phyloP scores from a whole-genome alignment of 2,329 filamentous ascomycete species.

The Fusarium chlamydosporum region DNA sequence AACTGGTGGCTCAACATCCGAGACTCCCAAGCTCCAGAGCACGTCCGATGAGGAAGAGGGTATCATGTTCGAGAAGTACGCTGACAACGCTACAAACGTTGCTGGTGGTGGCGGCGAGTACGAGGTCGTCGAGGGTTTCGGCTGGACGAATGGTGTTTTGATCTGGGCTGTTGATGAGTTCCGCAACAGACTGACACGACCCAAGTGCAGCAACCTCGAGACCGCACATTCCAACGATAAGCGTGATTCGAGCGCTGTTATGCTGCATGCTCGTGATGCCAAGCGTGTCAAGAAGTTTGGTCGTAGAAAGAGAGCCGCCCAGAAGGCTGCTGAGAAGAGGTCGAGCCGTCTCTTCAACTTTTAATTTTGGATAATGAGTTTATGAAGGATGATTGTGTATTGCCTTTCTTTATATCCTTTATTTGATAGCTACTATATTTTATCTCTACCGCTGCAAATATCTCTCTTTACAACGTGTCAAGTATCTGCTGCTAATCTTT shows the following conservation, averaged over 20 bases:
- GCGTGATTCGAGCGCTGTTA: slow-evolving; percentile 60
- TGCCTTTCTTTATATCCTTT: slow-evolving; percentile 5
- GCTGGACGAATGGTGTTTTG: slow-evolving; percentile 78
- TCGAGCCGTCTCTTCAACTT: slow-evolving; percentile 33
- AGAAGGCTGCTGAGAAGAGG: slow-evolving; percentile 32
- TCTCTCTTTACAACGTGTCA: neutral
- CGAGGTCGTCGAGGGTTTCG: slow-evolving; percentile 77
- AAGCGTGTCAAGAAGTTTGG: slow-evolving; percentile 65
- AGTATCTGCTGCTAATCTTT: neutral
- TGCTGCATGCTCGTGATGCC: slow-evolving; percentile 63
- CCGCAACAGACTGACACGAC: slow-evolving; percentile 66
- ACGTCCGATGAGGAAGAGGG: slow-evolving; percentile 62
- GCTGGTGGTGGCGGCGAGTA: slow-evolving; percentile 77
- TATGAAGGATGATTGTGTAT: slow-evolving; percentile 15
- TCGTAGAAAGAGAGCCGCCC: slow-evolving; percentile 33
- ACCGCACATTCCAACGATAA: slow-evolving; percentile 57
- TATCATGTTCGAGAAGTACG: slow-evolving; percentile 80
- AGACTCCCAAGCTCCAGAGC: slow-evolving; percentile 65
- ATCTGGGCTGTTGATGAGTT: slow-evolving; percentile 77
- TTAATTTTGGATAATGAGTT: slow-evolving; percentile 6
- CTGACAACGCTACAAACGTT: slow-evolving; percentile 70
- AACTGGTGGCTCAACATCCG: slow-evolving; percentile 72
- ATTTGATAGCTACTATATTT: slow-evolving; percentile 8
- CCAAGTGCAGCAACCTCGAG: slow-evolving; percentile 68
- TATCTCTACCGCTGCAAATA: neutral